These are phyloP conservation scores for Acacia melanoxylon DNA, from an alignment of 306 rosid species.

Conservation along the genomic window DNA sequence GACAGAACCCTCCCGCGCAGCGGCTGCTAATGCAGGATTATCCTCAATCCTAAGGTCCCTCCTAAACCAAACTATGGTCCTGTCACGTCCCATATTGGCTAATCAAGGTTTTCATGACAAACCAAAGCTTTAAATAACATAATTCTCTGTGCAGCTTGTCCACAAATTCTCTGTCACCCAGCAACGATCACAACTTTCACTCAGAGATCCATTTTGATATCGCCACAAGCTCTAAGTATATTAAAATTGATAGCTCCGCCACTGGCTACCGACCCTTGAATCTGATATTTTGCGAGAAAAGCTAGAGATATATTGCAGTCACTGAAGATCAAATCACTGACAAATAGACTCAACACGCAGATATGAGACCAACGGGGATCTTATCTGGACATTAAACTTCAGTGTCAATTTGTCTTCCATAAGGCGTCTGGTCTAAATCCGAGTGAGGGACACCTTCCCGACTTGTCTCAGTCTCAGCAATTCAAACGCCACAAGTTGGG, in stretches of 20 bases:
- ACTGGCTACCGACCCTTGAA: conserved; percentile 32
- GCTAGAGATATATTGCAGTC: conserved; percentile 19
- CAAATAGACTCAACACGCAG: conserved; percentile 17
- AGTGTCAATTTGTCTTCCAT: conserved; percentile 29
- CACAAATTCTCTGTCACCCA: conserved; percentile 9
- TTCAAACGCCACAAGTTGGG: conserved; percentile 13
- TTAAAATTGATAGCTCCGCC: conserved; percentile 22
- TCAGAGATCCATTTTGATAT: conserved; percentile 26
- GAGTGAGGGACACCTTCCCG: conserved; percentile 34
- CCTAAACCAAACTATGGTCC: conserved; percentile 93
- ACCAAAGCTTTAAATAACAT: conserved; percentile 32
- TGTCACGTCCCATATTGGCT: conserved; percentile 59
- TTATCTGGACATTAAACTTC: conserved; percentile 36
- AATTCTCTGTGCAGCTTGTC: conserved; percentile 27
- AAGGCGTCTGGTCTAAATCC: conserved; percentile 25
- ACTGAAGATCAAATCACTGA: conserved; percentile 25
- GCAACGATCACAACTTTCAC: conserved; percentile 20
- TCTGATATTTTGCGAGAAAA: conserved; percentile 22
- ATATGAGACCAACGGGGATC: conserved; percentile 23
- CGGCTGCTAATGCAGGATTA: conserved; percentile 88
- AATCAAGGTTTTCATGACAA: conserved; percentile 40
- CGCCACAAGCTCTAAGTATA: conserved; percentile 27
- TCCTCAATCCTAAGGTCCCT: conserved; percentile 98
- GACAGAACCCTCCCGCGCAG: conserved; percentile 81
- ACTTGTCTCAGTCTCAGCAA: conserved; percentile 39